Evolutionary conservation across 768 basidiomycete genomes (phyloP), one percentile per base, ranked within the genome.

Genomic region (Tephrocybe rancida): DNA sequence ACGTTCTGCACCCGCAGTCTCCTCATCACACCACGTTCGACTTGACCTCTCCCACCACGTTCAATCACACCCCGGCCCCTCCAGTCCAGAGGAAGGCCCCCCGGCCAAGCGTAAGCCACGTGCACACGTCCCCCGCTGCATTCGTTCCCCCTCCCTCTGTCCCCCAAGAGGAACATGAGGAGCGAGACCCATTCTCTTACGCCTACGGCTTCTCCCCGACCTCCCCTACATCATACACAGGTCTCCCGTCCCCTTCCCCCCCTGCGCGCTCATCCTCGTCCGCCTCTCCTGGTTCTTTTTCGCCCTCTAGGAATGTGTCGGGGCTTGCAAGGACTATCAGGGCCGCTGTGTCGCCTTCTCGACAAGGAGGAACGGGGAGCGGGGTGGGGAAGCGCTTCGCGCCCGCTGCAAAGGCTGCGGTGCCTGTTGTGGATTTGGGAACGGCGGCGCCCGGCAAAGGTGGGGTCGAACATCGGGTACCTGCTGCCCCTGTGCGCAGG

Each of bases 401-500:
- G 7, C 46, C 56, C 8, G 48, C 52, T 2, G 11, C 9, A 11
- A 37, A 18, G 5, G 43, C 47, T 5, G 53, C 53, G 5, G 47
- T 54, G 25, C 47, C 61, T 0, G 46, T 62, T 2, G 54, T 62
- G 0, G 56, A 62, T 39, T 42, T 59, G 0, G 61, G 48, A 1
- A 57, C 48, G 58, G 46, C 2, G 25, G 18, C 3, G 52, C 22
- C 16, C 1, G 45, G 38, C 9, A 26, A 18, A 5, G 42, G 41
- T 6, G 19, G 47, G 25, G 43, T 38, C 9, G 41, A 13, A 10
- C 30, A 46, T 45, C 39, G 34, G 10, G 42, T 18, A 8, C 16
- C 35, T n/a, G 16, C 35, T 13, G 7, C 5, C 5, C 5, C 5
- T 19, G 39, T 7, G 39, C 5, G n/a, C 3, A 19, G 18, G 39